A percentile compares a stretch with the other conserved stretches of the same genome.
Conservation (phyloP, 2,329 filamentous ascomycete species). For the Fusarium siculi region DNA sequence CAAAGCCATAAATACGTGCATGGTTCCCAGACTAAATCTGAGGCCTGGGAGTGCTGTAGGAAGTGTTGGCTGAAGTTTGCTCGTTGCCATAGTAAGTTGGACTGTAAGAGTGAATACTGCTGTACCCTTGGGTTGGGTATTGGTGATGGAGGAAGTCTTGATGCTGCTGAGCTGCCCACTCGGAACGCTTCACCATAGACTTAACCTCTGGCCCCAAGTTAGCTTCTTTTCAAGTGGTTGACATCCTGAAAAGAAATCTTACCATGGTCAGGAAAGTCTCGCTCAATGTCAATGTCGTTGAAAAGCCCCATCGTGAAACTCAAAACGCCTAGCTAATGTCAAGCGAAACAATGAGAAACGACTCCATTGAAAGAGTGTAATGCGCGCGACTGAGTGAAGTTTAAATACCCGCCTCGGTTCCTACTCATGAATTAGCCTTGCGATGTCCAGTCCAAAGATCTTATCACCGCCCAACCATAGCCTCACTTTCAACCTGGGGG, state of each 20-base stretch:
- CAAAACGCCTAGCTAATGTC: background rate
- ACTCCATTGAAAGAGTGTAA: no score
- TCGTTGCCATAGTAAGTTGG: background rate
- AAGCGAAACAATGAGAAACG: background rate
- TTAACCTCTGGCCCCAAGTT: background rate
- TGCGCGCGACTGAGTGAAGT: background rate
- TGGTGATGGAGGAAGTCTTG: background rate
- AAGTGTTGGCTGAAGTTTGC: background rate
- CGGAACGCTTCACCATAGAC: background rate
- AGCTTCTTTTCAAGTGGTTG: background rate
- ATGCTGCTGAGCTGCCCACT: background rate
- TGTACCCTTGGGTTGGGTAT: background rate
- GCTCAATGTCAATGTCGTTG: conserved; percentile 2
- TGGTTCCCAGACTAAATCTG: conserved; percentile 22
- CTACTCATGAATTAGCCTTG: background rate
- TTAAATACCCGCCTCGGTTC: background rate
- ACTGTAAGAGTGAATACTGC: no score
- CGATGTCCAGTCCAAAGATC: background rate
- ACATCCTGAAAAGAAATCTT: accelerated
- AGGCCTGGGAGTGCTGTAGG: conserved; percentile 18
- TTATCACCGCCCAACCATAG: background rate
- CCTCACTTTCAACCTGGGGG: background rate
- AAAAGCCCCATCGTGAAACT: conserved; percentile 19
- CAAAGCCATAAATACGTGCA: conserved; percentile 16
- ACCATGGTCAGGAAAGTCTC: conserved; percentile 7